phyloP scores from a whole-genome alignment of 2,329 filamentous ascomycete species.

The Fusarium pseudonygamai region DNA sequence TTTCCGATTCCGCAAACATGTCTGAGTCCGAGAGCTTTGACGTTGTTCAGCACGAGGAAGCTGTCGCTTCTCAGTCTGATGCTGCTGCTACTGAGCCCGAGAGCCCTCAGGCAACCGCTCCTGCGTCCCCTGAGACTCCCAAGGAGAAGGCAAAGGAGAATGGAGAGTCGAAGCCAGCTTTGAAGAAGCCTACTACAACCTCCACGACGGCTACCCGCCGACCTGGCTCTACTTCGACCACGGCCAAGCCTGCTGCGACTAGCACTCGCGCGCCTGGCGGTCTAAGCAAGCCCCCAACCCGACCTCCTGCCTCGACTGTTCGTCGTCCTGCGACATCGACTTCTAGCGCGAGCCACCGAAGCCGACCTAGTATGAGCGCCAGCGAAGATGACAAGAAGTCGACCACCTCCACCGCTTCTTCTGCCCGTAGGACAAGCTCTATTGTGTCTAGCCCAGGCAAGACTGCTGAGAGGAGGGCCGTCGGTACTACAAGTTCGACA shows the following conservation, averaged over 20 bases:
- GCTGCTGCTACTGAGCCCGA: slow-evolving; percentile 37
- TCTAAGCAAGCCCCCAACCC: slow-evolving; percentile 60
- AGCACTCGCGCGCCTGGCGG: slow-evolving; percentile 52
- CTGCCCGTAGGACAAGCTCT: slow-evolving; percentile 56
- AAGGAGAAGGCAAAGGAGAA: slow-evolving; percentile 49
- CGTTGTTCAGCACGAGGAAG: slow-evolving; percentile 56
- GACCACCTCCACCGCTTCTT: slow-evolving; percentile 48
- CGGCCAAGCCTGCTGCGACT: slow-evolving; percentile 45
- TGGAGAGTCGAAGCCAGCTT: slow-evolving; percentile 41
- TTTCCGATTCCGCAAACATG: slow-evolving; percentile 47
- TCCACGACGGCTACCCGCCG: slow-evolving; percentile 41
- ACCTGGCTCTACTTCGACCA: slow-evolving; percentile 21
- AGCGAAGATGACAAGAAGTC: slow-evolving; percentile 63
- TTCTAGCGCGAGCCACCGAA: slow-evolving; percentile 55
- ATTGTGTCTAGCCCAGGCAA: slow-evolving; percentile 52
- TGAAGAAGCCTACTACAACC: slow-evolving; percentile 51
- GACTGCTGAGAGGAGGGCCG: slow-evolving; percentile 48
- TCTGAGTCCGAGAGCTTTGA: slow-evolving; percentile 60
- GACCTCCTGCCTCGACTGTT: slow-evolving; percentile 53
- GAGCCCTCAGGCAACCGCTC: slow-evolving; percentile 42
- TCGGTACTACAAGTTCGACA: slow-evolving; percentile 46
- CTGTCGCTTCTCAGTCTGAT: slow-evolving; percentile 46
- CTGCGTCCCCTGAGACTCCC: slow-evolving; percentile 47
- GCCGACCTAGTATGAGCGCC: slow-evolving; percentile 58
- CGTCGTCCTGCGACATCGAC: slow-evolving; percentile 49